Evolutionary conservation across 352 stramenopile genomes (phyloP), one percentile per base, ranked within the genome.

Genomic region (Globisporangium spiculum): DNA sequence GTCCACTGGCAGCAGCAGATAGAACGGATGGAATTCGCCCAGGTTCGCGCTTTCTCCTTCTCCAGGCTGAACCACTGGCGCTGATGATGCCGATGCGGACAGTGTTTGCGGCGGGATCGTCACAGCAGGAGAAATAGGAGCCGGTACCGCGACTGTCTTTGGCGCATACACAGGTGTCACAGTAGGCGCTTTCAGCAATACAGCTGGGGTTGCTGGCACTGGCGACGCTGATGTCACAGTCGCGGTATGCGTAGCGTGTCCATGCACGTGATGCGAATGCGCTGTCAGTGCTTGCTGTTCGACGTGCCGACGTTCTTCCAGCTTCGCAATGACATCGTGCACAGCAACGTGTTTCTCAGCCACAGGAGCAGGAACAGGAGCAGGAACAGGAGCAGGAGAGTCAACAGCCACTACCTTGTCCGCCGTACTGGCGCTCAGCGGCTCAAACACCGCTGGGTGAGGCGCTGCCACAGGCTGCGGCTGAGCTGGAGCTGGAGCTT

Each of bases 1-100:
- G 32, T 80, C 63, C 27, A 91, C 68, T 1, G 83, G 81, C 18
- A 85, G 48, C 30, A 92, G 65, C 34, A 92, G 44, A 44, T 75
- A 74, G 63, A 84, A 83, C 8, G 84, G 84, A 22, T 90, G 77
- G 34, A 85, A 80, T 16, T 72, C 58, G 1, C 34, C 60, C 27
- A 75, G 24, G 5, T 61, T 46, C 4, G 18, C 26, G 1, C n/a
- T n/a, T 30, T 22, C 26, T 20, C 0, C 44, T 14, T 26, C 38
- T 50, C 22, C 52, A n/a, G 34, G 14, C 18, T 60, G 26, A 46
- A 27, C 2, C 6, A 32, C 24, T 46, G 65, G 20, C 58, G 24
- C 24, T 34, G 20, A 30, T 44, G 41, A 50, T 50, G 2, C 41
- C 5, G 44, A 4, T 52, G 6, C 6, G n/a, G 44, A 24, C 18